phyloP scores from a whole-genome alignment of 192 early-diverging fungal genomes.

The Coemansia aciculifera region DNA sequence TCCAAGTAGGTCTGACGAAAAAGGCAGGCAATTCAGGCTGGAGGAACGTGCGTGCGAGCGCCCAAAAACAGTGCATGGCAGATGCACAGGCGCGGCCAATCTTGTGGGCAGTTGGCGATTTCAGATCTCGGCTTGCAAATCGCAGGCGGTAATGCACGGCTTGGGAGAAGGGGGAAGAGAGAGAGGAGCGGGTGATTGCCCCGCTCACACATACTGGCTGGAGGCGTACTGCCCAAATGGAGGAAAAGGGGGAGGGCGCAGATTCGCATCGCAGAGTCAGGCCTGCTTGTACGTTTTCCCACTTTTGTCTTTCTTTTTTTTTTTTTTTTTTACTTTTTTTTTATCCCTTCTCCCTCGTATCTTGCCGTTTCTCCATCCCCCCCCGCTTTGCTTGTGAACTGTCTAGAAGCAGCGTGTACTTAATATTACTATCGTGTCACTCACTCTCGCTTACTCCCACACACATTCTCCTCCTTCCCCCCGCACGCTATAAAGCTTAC shows the following conservation, averaged over 20 bases:
- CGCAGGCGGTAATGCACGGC: background rate
- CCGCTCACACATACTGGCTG: background rate
- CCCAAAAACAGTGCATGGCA: background rate
- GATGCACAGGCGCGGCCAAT: background rate
- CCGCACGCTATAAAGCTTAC: background rate
- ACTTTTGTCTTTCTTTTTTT: background rate
- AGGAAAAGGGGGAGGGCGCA: background rate
- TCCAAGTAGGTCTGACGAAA: background rate
- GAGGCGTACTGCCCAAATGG: conserved; percentile 1
- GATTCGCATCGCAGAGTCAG: conserved; percentile 9
- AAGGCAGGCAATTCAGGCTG: background rate
- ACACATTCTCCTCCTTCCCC: background rate
- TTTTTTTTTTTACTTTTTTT: background rate
- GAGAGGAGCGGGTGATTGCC: background rate
- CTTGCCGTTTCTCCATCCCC: too few relatives aligned
- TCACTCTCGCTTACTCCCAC: background rate
- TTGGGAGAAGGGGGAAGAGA: background rate
- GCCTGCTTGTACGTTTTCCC: background rate
- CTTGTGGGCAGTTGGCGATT: background rate
- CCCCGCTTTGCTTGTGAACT: background rate
- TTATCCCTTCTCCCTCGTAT: background rate
- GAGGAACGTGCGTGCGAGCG: background rate
- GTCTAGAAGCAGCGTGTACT: background rate
- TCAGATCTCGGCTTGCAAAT: conserved; percentile 7
- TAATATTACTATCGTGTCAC: conserved; percentile 2